Base-by-base conservation (phyloP, 768 basidiomycete genomes). In the Rhodotorula sphaerocarpa region DNA sequence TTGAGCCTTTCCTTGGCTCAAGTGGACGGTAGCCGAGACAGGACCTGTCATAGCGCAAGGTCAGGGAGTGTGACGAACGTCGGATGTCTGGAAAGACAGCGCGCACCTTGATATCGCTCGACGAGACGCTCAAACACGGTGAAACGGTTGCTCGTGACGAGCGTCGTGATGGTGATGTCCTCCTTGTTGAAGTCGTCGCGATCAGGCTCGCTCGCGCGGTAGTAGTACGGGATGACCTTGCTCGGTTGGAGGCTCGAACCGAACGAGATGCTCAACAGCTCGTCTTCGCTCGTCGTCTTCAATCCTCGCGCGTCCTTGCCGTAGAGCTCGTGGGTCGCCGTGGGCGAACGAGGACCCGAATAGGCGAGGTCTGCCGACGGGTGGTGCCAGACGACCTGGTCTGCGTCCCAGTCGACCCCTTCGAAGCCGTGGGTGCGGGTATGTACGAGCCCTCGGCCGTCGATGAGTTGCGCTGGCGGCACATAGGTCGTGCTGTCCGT, bases 131-230 rank as follows among this genome's bases (percentile, higher is more conserved):
- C 78, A 69, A 90, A 83, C 34, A 85, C 85, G 48, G 82, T 78
- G 74, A 88, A 85, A 23, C 89, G 80, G 69, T 86, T 85, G 71
- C 81, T 82, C 4, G 89, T 90, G 41, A 90, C 84, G 36, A 90
- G 79, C 0, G 89, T 91, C 1, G 89, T 87, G 58, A 91, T 83
- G 3, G 89, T 90, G 55, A 91, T 83, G 65, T 89, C 88, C 42
- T 85, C 80, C 34, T 75, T 70, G 51, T 82, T 79, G 65, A 84
- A 80, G 21, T 52, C 65, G 14, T 21, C 18, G 28, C 57, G 44
- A 42, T 66, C 64, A 16, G 71, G 68, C 4, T 80, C 81, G 16
- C 79, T 78, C 4, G 86, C 86, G 55, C 82, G 81, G 73, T 87
- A 88, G 75, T 86, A 89, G 76, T 84, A 91, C 0, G 89, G 89